phyloP scores from a whole-genome alignment of 768 basidiomycete species.

The Pholiota conissans region DNA sequence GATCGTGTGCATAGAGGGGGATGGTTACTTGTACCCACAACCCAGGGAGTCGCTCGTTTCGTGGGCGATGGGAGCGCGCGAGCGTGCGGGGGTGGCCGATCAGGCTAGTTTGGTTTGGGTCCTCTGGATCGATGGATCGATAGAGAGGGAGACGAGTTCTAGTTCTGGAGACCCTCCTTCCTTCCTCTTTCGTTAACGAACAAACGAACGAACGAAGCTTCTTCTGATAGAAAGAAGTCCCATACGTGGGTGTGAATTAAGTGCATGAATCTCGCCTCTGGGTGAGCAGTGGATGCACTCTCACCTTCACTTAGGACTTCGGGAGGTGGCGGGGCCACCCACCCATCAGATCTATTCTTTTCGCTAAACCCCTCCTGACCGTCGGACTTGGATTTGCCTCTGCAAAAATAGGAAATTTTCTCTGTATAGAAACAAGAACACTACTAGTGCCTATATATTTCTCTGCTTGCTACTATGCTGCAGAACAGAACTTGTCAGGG shows the following conservation, averaged over 20 bases:
- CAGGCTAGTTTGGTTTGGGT: neutral
- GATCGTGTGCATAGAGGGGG: no score
- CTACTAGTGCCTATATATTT: neutral
- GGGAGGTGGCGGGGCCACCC: no score
- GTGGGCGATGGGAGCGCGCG: no score
- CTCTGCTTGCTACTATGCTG: neutral
- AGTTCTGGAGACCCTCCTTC: no score
- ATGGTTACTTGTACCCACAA: neutral
- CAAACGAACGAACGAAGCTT: no score
- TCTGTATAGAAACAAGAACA: neutral
- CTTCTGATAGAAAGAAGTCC: conserved; percentile 7
- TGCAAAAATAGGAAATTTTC: neutral
- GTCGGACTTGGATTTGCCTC: conserved; percentile 2
- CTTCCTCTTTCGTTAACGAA: neutral
- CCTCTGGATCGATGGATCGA: no score
- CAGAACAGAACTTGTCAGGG: neutral
- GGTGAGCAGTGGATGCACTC: neutral
- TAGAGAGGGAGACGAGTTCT: no score
- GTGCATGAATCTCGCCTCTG: no score
- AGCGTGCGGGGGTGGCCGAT: no score
- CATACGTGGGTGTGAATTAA: neutral
- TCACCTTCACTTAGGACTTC: neutral
- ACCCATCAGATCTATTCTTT: neutral
- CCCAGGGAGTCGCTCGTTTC: no score
- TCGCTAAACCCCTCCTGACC: neutral